Conservation (phyloP, 257 asterid genomes). For the Solanum infundibuliforme region DNA sequence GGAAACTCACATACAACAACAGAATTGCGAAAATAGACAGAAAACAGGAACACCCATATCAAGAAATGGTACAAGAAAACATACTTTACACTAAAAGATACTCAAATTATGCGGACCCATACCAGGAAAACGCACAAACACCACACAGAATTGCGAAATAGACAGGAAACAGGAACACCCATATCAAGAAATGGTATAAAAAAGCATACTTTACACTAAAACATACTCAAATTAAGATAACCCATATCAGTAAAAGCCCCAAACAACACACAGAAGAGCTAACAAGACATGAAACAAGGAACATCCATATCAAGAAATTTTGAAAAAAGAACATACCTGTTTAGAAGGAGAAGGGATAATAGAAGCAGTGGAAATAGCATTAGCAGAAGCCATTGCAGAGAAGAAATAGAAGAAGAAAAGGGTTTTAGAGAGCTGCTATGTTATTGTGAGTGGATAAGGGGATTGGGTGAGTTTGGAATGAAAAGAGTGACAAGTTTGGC, state of each 20-base stretch:
- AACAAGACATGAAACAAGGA: background rate
- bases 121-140: background rate
- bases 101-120: background rate
- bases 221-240: background rate
- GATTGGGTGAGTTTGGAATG: background rate
- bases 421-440: background rate
- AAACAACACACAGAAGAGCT: background rate
- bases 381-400: conserved; percentile 73
- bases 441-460: conserved; percentile 26
- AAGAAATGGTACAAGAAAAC: background rate
- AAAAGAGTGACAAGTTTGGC: background rate
- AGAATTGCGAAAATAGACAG: background rate
- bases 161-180: background rate
- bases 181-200: background rate
- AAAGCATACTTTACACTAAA: background rate
- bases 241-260: background rate
- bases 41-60: background rate
- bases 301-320: background rate
- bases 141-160: background rate
- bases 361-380: conserved; percentile 70
- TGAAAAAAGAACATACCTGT: conserved; percentile 18
- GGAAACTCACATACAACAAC: background rate
- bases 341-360: conserved; percentile 51
- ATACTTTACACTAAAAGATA: background rate
- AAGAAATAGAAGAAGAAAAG: background rate